Conservation (phyloP, 2,329 filamentous ascomycete species). For the Scorias spongiosa region DNA sequence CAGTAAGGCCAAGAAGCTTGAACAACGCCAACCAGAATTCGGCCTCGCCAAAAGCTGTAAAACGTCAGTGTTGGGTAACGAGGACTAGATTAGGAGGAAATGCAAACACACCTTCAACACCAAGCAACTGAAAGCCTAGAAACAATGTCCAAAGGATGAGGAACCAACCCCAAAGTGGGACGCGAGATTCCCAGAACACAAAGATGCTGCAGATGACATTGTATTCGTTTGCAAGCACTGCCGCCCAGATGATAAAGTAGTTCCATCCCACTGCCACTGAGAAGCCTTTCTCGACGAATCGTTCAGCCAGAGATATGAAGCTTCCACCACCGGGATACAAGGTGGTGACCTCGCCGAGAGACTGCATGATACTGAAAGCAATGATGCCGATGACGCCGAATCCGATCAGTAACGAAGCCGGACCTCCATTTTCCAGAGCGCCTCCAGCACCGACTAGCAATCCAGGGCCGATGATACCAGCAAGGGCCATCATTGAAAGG, state of each 20-base stretch:
- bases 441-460: conserved; percentile 57
- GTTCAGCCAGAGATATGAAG: conserved; percentile 54
- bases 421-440: conserved; percentile 52
- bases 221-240: conserved; percentile 55
- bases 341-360: conserved; percentile 58
- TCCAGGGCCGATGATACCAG: conserved; percentile 49
- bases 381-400: conserved; percentile 59
- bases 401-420: conserved; percentile 56
- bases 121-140: conserved; percentile 18
- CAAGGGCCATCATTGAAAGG: conserved; percentile 40
- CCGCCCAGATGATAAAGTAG: conserved; percentile 54
- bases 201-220: conserved; percentile 53
- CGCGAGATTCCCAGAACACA: conserved; percentile 45
- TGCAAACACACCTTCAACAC: background rate
- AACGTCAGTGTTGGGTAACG: conserved; percentile 9
- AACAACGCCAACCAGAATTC: conserved; percentile 31
- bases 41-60: conserved; percentile 27
- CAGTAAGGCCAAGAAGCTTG: conserved; percentile 24
- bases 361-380: conserved; percentile 54
- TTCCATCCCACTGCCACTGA: conserved; percentile 57
- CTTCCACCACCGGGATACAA: conserved; percentile 56
- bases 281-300: conserved; percentile 57
- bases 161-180: conserved; percentile 26
- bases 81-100: no score
- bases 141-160: conserved; percentile 25